Evolutionary conservation across 148 eudicot species (phyloP).

Genomic region (Camellia granthamiana): DNA sequence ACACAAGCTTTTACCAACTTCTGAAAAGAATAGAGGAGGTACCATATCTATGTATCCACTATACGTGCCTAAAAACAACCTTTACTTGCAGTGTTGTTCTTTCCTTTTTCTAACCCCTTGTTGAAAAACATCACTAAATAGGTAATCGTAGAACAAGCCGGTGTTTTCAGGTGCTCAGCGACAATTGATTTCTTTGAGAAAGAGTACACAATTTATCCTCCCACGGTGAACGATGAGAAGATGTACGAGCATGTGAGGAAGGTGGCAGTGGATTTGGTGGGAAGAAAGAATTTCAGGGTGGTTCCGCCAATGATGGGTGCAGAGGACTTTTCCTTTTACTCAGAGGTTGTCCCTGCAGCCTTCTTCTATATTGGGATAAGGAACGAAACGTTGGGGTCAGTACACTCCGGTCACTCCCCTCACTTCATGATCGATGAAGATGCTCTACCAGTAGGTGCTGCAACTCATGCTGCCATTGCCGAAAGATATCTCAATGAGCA

Average conservation of each 20-base stretch:
- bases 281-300: slow-evolving; percentile 36
- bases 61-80: no score
- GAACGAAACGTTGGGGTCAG: slow-evolving; percentile 60
- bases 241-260: slow-evolving; percentile 63
- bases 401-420: slow-evolving; percentile 68
- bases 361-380: slow-evolving; percentile 64
- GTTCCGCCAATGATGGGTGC: slow-evolving; percentile 70
- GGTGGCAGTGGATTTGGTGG: slow-evolving; percentile 48
- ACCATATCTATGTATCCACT: not conserved
- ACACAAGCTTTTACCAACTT: slow-evolving; percentile 42
- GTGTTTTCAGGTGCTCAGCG: slow-evolving; percentile 61
- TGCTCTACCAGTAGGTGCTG: slow-evolving; percentile 68
- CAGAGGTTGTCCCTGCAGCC: slow-evolving; percentile 57
- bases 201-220: slow-evolving; percentile 58
- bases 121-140: slow-evolving; percentile 6
- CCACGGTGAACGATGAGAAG: slow-evolving; percentile 55
- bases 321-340: slow-evolving; percentile 83
- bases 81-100: no score
- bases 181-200: slow-evolving; percentile 61
- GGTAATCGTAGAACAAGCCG: slow-evolving; percentile 67
- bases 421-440: slow-evolving; percentile 69
- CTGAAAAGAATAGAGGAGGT: slow-evolving; percentile 66
- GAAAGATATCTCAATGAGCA: slow-evolving; percentile 65
- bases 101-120: not conserved
- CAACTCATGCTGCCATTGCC: slow-evolving; percentile 74